Evolutionary conservation across 371 early-diverging fungal genomes (phyloP), one percentile per base, ranked within the genome.

Genomic region (Lichtheimia ramosa): DNA sequence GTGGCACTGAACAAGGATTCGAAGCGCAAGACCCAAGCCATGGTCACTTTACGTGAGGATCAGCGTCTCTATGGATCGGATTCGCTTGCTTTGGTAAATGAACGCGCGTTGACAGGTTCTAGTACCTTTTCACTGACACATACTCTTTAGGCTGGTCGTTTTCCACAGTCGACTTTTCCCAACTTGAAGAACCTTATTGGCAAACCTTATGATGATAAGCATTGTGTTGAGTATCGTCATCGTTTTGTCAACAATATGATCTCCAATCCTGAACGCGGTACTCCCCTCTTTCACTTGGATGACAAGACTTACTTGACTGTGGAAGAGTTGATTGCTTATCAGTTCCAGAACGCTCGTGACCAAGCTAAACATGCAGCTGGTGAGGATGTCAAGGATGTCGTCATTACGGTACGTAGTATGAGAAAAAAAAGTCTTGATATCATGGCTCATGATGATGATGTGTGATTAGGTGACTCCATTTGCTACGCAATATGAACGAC

Each of bases 1-100:
- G 85, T 96, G 54, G 97, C 96, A 8, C 87, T 98, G 54, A 97
- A 97, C 75, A 80, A 91, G 57, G 98, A 97, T 62, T 95, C 96
- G 21, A 96, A 96, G 70, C 83, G 99, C 48, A 96, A 97, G 77
- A 97, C 98, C 0, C 86, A 85, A 50, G 76, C 94, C 1, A 84
- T 91, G 3, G 86, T 97, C 15, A 86, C 89, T 3, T 73, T 97
- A 58, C 88, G 92, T 56, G 86, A 82, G n/a, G 70, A 82, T 3
- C 89, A 94, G 63, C 88, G 97, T 39, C 79, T 84, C 42, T 96
- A 92, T 82, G 97, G 96, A n/a, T 76, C 89, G 0, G 93, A 96
- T 56, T 92, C 96, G 5, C 80, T 90, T 14, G 83, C 83, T 28
- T 70, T 96, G 80, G 95, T 94, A 62, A 59, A 28, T 25, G 10